Conservation (phyloP, 2,329 filamentous ascomycete species). For the Cladosporium sp. region DNA sequence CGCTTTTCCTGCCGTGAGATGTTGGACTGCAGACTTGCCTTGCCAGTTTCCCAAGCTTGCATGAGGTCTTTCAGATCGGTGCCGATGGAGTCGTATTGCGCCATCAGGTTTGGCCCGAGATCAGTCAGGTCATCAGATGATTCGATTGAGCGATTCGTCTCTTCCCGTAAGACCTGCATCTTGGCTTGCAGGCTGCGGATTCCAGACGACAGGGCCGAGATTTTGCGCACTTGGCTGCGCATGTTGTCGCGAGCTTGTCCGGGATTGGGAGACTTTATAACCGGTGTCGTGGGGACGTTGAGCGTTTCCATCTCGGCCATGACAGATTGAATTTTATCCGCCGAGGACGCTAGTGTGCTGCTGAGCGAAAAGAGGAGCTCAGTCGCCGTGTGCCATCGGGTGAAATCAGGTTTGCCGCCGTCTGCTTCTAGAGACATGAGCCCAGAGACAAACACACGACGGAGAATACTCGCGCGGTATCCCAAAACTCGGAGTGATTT, state of each 20-base stretch:
- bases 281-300: constrained; percentile 46
- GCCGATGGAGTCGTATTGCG: constrained; percentile 92
- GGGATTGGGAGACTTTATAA: constrained; percentile 56
- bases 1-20: constrained; percentile 70
- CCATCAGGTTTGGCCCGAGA: constrained; percentile 69
- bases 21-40: constrained; percentile 71
- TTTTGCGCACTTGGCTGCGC: constrained; percentile 78
- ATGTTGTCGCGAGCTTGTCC: constrained; percentile 70
- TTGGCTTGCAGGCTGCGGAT: constrained; percentile 92
- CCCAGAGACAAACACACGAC: constrained; percentile 84
- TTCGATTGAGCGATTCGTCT: constrained; percentile 74
- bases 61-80: constrained; percentile 63
- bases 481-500: constrained; percentile 63
- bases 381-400: constrained; percentile 70
- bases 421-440: constrained; percentile 79
- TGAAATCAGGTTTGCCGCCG: constrained; percentile 68
- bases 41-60: constrained; percentile 55
- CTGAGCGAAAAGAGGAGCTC: constrained; percentile 67
- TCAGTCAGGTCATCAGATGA: constrained; percentile 55
- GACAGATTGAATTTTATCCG: constrained; percentile 60
- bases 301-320: constrained; percentile 68
- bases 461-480: constrained; percentile 70
- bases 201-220: constrained; percentile 81
- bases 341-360: constrained; percentile 54
- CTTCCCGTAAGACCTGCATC: constrained; percentile 82